phyloP scores from a whole-genome alignment of 331 rosid species.

The Malus hybrid region DNA sequence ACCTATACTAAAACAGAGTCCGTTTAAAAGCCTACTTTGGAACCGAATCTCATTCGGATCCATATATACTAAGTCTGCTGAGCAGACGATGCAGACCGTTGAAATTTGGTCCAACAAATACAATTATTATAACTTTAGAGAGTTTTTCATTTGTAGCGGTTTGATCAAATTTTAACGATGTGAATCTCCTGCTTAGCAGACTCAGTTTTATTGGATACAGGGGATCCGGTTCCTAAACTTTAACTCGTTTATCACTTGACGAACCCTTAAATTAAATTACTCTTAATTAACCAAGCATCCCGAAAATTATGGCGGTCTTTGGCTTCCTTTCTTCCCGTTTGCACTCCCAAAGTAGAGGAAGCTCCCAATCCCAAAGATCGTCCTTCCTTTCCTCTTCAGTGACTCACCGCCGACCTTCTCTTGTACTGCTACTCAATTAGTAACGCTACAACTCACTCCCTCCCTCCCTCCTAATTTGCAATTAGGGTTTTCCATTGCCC shows the following conservation, averaged over 20 bases:
- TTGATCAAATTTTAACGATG: fast-evolving
- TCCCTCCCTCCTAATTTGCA: neutral
- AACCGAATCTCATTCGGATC: fast-evolving
- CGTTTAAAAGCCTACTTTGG: no score
- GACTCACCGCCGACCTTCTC: no score
- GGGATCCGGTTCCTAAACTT: no score
- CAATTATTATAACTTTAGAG: no score
- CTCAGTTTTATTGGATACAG: no score
- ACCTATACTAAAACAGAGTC: no score
- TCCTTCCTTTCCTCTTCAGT: neutral
- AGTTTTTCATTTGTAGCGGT: fast-evolving
- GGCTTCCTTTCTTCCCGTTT: neutral
- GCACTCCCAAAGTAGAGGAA: neutral
- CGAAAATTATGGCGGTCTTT: constrained; percentile 12
- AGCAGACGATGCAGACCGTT: no score
- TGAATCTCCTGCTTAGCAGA: fast-evolving
- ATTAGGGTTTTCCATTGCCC: neutral
- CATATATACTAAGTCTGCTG: no score
- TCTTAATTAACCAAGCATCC: neutral
- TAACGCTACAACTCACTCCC: neutral
- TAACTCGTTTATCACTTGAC: no score
- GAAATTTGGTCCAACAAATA: fast-evolving
- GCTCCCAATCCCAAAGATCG: neutral
- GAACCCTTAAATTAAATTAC: no score
- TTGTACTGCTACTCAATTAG: neutral